Conservation (phyloP, 192 early-diverging fungal genomes). For the Coemansia sp. region DNA sequence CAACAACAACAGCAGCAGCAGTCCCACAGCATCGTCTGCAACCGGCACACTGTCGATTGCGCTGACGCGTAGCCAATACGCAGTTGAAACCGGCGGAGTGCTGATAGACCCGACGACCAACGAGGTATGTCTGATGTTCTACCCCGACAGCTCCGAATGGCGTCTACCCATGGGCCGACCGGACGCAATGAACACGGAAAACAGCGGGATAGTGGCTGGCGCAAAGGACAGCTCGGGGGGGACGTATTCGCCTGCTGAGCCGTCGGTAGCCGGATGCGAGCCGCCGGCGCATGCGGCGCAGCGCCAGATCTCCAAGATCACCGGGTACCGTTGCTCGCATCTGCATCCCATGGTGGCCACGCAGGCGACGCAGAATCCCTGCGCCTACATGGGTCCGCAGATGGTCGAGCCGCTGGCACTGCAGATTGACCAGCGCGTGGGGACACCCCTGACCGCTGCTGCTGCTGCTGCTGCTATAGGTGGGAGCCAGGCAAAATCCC, state of each 20-base stretch:
- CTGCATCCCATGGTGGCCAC: slow-evolving; percentile 29
- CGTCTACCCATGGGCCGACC: slow-evolving; percentile 44
- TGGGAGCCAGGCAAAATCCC: not conserved
- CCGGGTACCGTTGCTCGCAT: slow-evolving; percentile 47
- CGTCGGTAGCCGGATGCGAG: slow-evolving; percentile 39
- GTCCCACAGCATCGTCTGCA: not conserved
- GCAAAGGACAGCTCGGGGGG: not conserved
- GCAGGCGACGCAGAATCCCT: slow-evolving; percentile 10
- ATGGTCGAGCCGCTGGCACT: slow-evolving; percentile 51
- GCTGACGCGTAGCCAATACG: slow-evolving; percentile 41
- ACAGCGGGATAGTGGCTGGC: slow-evolving; percentile 2
- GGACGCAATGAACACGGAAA: slow-evolving; percentile 17
- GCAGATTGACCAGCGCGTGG: slow-evolving; percentile 41
- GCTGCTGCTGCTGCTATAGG: not conserved
- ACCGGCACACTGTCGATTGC: slow-evolving; percentile 11
- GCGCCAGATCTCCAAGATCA: slow-evolving; percentile 37
- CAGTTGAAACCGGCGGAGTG: slow-evolving; percentile 43
- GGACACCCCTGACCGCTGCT: not conserved
- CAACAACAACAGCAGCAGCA: not conserved
- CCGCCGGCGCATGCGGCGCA: slow-evolving; percentile 40
- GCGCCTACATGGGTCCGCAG: slow-evolving; percentile 41
- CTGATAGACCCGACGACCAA: slow-evolving; percentile 43
- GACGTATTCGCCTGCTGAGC: slow-evolving; percentile 7
- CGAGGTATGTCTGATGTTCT: slow-evolving; percentile 50
- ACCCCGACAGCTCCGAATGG: slow-evolving; percentile 52